Base-by-base conservation (phyloP, 768 basidiomycete genomes). In the Termitomyces sp. region DNA sequence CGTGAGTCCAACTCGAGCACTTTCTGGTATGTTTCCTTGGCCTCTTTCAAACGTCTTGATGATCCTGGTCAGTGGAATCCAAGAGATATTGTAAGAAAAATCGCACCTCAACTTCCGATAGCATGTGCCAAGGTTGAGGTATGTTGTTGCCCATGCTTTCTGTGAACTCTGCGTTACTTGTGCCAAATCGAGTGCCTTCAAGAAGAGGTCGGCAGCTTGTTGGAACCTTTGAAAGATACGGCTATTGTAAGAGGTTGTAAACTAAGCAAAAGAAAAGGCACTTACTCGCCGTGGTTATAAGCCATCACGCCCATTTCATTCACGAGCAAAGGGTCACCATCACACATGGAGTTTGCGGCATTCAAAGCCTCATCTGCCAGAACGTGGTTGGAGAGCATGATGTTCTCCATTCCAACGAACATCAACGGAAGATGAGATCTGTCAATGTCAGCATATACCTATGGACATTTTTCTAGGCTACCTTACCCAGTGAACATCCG, bases 371-470 rank as follows among this genome's bases (percentile, higher is more conserved):
- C 96, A 46, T 91, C 87, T 4, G 97, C 97, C 42, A 93, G 77
- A 22, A 70, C 66, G 59, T 84, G 78, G 58, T 98, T 93, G 27
- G 88, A 89, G 7, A 99, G 77, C 65, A 88, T 87, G 35, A 99
- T 91, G 61, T 98, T 91, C 69, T 99, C 96, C 95, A 98, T 98
- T 6, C 96, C 97, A 43, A 98, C 92, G 66, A 94, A 98, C 71
- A 95, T 84, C 41, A 97, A 75, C 1, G 97, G 95, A 4, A 99
- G 73, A 71, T 99, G 96, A 3, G 94, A 94, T n/a, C 95, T 96
- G 27, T 23, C n/a, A 15, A 20, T 31, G 7, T 57, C 13, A 63
- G 20, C 18, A 5, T 20, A 12, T 29, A 39, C 43, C 20, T 49
- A 25, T 15, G 16, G 38, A n/a, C 1, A n/a, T 15, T n/a, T 23